Evolutionary conservation across 1,284 basidiomycete genomes (phyloP), one percentile per base, ranked within the genome.

Genomic region (Lignosus rhinocerotis): DNA sequence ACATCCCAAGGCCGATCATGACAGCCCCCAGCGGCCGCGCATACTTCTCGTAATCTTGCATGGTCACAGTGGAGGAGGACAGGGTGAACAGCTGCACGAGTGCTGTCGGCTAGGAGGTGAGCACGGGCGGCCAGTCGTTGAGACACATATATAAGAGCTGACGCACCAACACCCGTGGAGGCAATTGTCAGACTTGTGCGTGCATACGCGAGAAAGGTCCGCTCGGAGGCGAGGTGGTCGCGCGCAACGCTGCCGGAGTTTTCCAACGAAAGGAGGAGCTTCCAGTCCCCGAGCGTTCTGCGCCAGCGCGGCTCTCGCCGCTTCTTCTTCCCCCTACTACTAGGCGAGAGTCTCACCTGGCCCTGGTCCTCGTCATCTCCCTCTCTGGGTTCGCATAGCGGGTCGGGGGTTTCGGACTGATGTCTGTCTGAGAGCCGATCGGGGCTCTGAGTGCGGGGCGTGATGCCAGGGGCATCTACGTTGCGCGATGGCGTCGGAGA

Each of bases 221-320:
- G 73, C 65, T 86, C 72, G 6, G 70, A 80, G 3, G 84, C 82
- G 17, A 86, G 75, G 66, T 87, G 85, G 67, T 86, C 85, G 58
- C 84, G 74, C 8, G 84, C 84, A 41, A 84, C 82, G 61, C 80
- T 83, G 10, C 82, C 82, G n/a, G 75, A 75, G 68, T 85, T 86
- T 66, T 83, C 77, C 42, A 85, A 70, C 7, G 72, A 74, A 51
- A 83, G 70, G 39, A 65, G 58, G 9, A 71, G 69, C 53, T 67
- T 66, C 67, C 65, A 42, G 53, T 59, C 61, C 78, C 51, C 47
- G 42, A 63, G 30, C 30, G 57, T 39, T 25, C 55, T 48, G 50
- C 11, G 48, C 53, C 58, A 55, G 60, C 30, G 52, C 54, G 11
- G 59, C 42, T 16, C 42, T 43, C 45, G 16, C 49, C 34, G 30